Evolutionary conservation across 495 filamentous ascomycete genomes (phyloP).

Genomic region (Penicillium longicatenatum): DNA sequence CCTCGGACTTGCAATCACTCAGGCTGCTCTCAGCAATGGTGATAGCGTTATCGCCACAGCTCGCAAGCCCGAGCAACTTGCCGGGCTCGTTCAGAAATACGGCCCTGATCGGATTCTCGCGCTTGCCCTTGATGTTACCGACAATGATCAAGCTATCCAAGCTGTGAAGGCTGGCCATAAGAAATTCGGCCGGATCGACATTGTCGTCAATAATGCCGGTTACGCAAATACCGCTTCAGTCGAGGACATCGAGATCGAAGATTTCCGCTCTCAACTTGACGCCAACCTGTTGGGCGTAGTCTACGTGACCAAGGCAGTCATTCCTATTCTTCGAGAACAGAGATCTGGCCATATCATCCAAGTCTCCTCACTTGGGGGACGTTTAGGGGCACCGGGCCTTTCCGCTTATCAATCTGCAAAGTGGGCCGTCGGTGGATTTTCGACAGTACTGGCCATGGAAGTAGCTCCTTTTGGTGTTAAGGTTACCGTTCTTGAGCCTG

Average conservation of each 20-base stretch:
- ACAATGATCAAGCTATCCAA: slow-evolving; percentile 20
- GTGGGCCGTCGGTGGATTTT: slow-evolving; percentile 45
- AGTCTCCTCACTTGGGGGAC: slow-evolving; percentile 1
- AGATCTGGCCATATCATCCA: slow-evolving; percentile 27
- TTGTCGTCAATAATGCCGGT: slow-evolving; percentile 37
- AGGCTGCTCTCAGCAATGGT: slow-evolving; percentile 42
- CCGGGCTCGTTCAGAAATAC: slow-evolving; percentile 17
- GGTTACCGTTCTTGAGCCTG: slow-evolving; percentile 36
- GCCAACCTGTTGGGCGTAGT: slow-evolving; percentile 54
- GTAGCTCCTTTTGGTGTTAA: slow-evolving; percentile 31
- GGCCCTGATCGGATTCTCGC: slow-evolving; percentile 21
- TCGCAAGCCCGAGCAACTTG: slow-evolving; percentile 39
- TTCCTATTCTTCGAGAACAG: slow-evolving; percentile 49
- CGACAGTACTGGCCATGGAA: slow-evolving; percentile 31
- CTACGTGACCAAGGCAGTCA: slow-evolving; percentile 44
- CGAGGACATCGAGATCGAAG: slow-evolving; percentile 24
- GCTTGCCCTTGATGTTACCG: slow-evolving; percentile 44
- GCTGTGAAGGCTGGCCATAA: slow-evolving; percentile 16
- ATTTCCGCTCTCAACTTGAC: slow-evolving; percentile 25
- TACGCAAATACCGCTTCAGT: slow-evolving; percentile 26
- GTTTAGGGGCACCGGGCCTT: neutral
- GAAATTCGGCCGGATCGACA: slow-evolving; percentile 21
- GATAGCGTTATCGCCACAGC: slow-evolving; percentile 55
- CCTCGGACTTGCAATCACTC: slow-evolving; percentile 48
- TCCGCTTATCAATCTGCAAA: slow-evolving; percentile 51